Base-by-base conservation (phyloP, 2,329 filamentous ascomycete genomes). In the Apiospora saccharicola region DNA sequence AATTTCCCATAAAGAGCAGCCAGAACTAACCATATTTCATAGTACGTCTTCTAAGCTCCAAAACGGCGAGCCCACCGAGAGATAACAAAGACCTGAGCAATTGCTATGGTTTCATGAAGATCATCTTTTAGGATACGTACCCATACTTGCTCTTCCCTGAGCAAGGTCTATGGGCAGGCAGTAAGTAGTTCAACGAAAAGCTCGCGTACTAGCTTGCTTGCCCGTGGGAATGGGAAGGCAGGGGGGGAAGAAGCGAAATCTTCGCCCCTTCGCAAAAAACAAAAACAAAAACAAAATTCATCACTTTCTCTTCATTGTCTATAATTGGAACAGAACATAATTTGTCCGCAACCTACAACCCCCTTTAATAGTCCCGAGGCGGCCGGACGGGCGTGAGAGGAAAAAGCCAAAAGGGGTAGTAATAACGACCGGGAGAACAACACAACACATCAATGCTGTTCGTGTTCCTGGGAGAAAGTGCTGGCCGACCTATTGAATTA, bases 31-130 rank as follows among this genome's bases (percentile, higher is more conserved):
- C 7, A 19, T 19, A 4, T 37, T 22, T 22, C 24, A 4, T 5
- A 70, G 68, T 70, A 70, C 68, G 68, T 70, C 68, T 51, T 70
- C 37, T 70, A 70, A 70, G 30, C 24, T 37, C 26, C 10, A 8
- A 22, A 49, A 49, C 8, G 46, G n/a, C n/a, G n/a, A n/a, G n/a
- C n/a, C n/a, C n/a, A n/a, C n/a, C n/a, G n/a, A n/a, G 34, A 41
- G 30, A 7, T 12, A 34, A 41, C 22, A 49, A 49, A 10, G 7
- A 22, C 30, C 12, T 64, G 57, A n/a, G 19, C 57, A 64, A 10
- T 14, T 64, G 57, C 34, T 41, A 41, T 64, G 53, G 7, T 24
- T 34, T 37, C 53, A 37, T 12, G 37, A 19, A 3, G 6, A 37
- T 37, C 53, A 64, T 64, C 7, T 14, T 34, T 14, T 64, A n/a